Evolutionary conservation across 768 basidiomycete species (phyloP), one percentile per base, ranked within the genome.

Genomic region (Suillus subalutaceus): DNA sequence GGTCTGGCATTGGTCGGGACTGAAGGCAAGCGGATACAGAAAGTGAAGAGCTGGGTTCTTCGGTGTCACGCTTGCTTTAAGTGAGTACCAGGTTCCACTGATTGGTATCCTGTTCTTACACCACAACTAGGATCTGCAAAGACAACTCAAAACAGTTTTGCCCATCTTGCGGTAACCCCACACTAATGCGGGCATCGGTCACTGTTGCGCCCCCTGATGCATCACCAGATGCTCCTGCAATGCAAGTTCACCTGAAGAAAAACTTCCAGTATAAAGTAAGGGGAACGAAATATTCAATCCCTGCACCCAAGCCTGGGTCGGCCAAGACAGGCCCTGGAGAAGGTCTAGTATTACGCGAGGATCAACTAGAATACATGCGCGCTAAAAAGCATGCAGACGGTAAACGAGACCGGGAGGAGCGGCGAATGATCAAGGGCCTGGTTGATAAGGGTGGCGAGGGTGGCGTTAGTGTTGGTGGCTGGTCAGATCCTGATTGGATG

Each of bases 11-110:
- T 99, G 37, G 89, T 99, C 13, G 90, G 95, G 10, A 86, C 92
- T 8, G 94, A 96, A 68, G 97, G 97, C 6, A 96, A 91, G 80
- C 84, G 88, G 70, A 97, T 99, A 66, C 86, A 91, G 68, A 92
- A 88, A 72, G 90, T 99, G 35, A 95, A 96, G 78, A 99, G 89
- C 66, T 99, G 95, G 94, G 94, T 99, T 1, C 79, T 99, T 73
- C 81, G 97, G 65, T 99, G 97, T 76, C 97, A 99, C 79, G 97
- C 96, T 16, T 99, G 97, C 79, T 99, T 96, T 86, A 98, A 98
- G 97, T 99, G 73, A 79, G 95, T 83, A 37, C 43, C 12, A 40
- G n/a, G 10, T 3, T 32, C 23, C 62, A 26, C 58, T 59, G n/a
- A 35, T 64, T 63, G 6, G 26, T 6, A 43, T 6, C 50, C 57